Percentiles rank a stretch among this genome's conserved stretches.
Evolutionary conservation across 495 filamentous ascomycete species (phyloP).

Genomic region (Chaetomium fimeti): DNA sequence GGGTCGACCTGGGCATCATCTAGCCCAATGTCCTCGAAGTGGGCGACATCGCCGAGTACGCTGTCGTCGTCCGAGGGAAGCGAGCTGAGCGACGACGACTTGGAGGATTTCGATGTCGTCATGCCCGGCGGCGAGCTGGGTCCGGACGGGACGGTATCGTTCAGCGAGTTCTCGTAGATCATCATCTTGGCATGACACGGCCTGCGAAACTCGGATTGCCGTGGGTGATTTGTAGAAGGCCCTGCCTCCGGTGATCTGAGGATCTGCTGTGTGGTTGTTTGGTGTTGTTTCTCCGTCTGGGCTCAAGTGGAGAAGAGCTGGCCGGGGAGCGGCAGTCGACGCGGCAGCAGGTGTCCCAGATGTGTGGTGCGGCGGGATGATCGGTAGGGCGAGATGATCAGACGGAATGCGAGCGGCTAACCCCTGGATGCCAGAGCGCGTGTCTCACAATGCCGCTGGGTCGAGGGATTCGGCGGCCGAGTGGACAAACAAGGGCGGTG

Average conservation of each 20-base stretch:
- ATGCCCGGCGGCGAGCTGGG: constrained; percentile 82
- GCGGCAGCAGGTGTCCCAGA: constrained; percentile 31
- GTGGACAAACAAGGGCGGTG: background rate
- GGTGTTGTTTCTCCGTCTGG: constrained; percentile 17
- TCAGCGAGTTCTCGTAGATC: constrained; percentile 50
- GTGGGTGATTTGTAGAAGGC: constrained; percentile 1
- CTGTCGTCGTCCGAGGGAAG: constrained; percentile 66
- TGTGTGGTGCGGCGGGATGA: constrained; percentile 16
- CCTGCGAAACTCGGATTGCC: background rate
- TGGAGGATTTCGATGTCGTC: constrained; percentile 82
- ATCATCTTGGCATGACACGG: constrained; percentile 50
- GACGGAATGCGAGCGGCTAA: constrained; percentile 24
- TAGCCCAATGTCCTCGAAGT: constrained; percentile 94
- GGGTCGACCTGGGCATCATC: constrained; percentile 55
- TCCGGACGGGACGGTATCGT: constrained; percentile 48
- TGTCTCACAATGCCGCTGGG: constrained; percentile 32
- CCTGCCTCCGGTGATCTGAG: constrained; percentile 2
- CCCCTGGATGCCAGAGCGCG: constrained; percentile 28
- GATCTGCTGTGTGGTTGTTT: constrained; percentile 5
- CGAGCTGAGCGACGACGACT: constrained; percentile 83
- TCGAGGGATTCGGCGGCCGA: constrained; percentile 1
- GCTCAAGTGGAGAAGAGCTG: constrained; percentile 10
- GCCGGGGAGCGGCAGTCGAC: constrained; percentile 16
- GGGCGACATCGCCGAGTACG: constrained; percentile 64
- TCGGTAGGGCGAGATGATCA: constrained; percentile 24